Evolutionary conservation across 2,329 filamentous ascomycete species (phyloP), one percentile per base, ranked within the genome.

Genomic region (Aureobasidium namibiae): DNA sequence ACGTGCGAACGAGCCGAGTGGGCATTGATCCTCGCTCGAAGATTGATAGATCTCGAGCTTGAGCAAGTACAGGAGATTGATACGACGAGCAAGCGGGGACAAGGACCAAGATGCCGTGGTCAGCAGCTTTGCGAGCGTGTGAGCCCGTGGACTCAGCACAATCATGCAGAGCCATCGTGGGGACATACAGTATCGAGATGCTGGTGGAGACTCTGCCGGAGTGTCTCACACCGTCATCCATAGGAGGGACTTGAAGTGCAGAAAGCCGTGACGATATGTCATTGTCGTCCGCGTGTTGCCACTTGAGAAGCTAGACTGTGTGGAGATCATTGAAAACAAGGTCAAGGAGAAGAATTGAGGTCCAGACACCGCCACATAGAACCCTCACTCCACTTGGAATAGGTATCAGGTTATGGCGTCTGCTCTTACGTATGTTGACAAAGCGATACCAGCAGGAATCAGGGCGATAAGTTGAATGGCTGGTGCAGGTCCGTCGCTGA

Each of bases 401-500:
- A 34, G n/a, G n/a, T n/a, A n/a, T 38, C n/a, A 44, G 23, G 14
- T 10, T 18, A 36, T 53, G 24, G 36, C 13, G 38, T 24, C 39
- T 44, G 23, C 18, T 44, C 5, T 44, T 56, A 23, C 52, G 52
- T 44, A 44, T 13, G 26, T 31, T 9, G n/a, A 34, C 10, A 41
- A 9, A 3, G 16, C 24, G 41, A 53, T 29, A 10, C 13, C 21
- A 33, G 26, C n/a, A 34, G 38, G 36, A 29, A 36, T 44, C 16
- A 29, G 24, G 18, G 24, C 34, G 38, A 29, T 26, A 29, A 34
- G 3, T 42, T 18, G 26, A 42, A 29, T 46, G 42, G 31, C 18
- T 46, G 23, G 36, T 18, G 29, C 52, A 56, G 39, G 38, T 26
- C 11, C 31, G 33, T 57, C 53, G 53, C 53, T 57, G 53, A 38